Percentiles rank a stretch among this genome's conserved stretches.
Evolutionary conservation across 192 early-diverging fungal genomes (phyloP).

Genomic region (Podila minutissima): DNA sequence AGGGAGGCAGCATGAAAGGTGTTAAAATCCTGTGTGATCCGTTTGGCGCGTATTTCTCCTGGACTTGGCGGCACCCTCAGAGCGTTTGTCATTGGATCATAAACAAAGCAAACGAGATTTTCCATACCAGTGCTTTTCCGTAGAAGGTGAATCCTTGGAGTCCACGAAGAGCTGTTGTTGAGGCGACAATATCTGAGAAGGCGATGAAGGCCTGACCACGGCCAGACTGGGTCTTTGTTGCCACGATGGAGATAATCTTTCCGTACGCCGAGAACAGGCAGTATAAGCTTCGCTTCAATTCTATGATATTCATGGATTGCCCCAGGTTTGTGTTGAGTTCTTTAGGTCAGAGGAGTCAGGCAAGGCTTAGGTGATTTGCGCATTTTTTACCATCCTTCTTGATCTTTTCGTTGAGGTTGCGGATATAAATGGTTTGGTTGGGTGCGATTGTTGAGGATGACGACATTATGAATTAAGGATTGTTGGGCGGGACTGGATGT

Average conservation of each 20-base stretch:
- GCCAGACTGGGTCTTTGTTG: slow-evolving; percentile 80
- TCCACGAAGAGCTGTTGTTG: slow-evolving; percentile 87
- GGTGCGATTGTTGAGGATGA: slow-evolving; percentile 54
- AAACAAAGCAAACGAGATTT: neutral
- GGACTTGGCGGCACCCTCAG: no score
- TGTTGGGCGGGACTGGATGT: no score
- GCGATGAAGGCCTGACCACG: slow-evolving; percentile 97
- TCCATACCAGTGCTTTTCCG: slow-evolving; percentile 78
- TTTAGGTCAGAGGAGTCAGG: no score
- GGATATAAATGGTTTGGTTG: slow-evolving; percentile 89
- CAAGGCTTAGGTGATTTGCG: neutral
- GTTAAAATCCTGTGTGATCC: no score
- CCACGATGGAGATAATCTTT: slow-evolving; percentile 87
- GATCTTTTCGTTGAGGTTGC: slow-evolving; percentile 76
- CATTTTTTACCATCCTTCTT: slow-evolving; percentile 70
- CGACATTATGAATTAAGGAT: neutral
- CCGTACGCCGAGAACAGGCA: slow-evolving; percentile 90
- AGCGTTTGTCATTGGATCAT: neutral
- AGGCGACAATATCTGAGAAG: slow-evolving; percentile 83
- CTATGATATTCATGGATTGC: slow-evolving; percentile 44
- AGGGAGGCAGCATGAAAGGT: neutral
- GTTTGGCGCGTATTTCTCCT: no score
- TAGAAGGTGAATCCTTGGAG: slow-evolving; percentile 92
- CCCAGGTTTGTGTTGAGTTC: neutral
- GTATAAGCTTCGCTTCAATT: slow-evolving; percentile 78